These are phyloP conservation scores for Pyrenochaeta sp. DNA, from an alignment of 2,329 filamentous ascomycete species.

Conservation along the genomic window DNA sequence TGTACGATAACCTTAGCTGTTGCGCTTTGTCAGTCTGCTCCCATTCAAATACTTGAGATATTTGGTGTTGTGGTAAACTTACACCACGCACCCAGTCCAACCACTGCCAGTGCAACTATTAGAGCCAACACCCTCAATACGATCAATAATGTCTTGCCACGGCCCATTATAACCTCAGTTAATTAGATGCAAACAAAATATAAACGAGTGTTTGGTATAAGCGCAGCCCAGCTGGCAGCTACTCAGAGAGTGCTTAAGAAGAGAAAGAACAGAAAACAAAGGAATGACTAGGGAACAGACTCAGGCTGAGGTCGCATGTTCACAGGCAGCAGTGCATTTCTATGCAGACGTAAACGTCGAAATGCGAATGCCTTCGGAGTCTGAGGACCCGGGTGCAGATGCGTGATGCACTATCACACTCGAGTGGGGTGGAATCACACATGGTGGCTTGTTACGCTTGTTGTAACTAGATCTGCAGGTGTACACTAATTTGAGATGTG, in stretches of 20 bases:
- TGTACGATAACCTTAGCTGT: slow-evolving; percentile 29
- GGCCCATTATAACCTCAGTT: slow-evolving; percentile 26
- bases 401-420: slow-evolving; percentile 9
- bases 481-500: slow-evolving; percentile 9
- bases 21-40: neutral
- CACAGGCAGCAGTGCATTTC: slow-evolving; percentile 2
- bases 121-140: slow-evolving; percentile 32
- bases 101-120: slow-evolving; percentile 26
- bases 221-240: slow-evolving; percentile 38
- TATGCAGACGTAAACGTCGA: slow-evolving; percentile 12
- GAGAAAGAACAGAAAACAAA: slow-evolving; percentile 14
- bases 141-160: slow-evolving; percentile 20
- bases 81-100: slow-evolving; percentile 39
- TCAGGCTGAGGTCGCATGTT: slow-evolving; percentile 15
- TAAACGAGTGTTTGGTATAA: slow-evolving; percentile 16
- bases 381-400: slow-evolving; percentile 13
- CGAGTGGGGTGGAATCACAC: slow-evolving; percentile 13
- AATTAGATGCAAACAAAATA: neutral
- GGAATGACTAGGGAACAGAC: slow-evolving; percentile 13
- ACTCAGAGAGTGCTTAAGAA: slow-evolving; percentile 36
- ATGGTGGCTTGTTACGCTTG: slow-evolving; percentile 10
- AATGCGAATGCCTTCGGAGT: slow-evolving; percentile 11
- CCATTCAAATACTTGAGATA: neutral
- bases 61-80: slow-evolving; percentile 6
- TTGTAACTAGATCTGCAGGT: slow-evolving; percentile 9